A percentile compares a stretch with the other conserved stretches of the same genome.
These are phyloP conservation scores for Musa beccarii DNA, from an alignment of 176 grass and related monocot species.

Conservation along the genomic window DNA sequence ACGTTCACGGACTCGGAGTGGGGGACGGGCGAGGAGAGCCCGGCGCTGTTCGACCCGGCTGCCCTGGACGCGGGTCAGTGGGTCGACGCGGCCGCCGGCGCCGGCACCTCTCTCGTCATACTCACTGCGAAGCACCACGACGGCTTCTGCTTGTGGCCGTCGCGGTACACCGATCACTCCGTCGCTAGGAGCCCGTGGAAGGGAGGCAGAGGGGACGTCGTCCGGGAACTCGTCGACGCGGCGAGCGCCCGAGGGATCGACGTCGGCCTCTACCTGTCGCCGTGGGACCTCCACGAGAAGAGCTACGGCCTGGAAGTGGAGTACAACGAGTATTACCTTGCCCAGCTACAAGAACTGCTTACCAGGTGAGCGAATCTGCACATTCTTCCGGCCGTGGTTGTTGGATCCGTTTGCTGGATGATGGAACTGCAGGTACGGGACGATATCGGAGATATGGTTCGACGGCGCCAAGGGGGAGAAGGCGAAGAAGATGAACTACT, in stretches of 20 bases:
- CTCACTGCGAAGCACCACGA: constrained; percentile 96
- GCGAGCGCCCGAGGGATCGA: constrained; percentile 35
- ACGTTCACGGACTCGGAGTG: constrained; percentile 85
- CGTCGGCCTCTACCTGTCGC: constrained; percentile 70
- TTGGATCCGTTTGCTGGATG: no score
- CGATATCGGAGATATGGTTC: constrained; percentile 89
- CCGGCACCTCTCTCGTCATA: constrained; percentile 57
- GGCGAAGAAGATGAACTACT: constrained; percentile 77
- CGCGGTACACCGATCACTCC: constrained; percentile 61
- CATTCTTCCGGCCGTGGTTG: not conserved
- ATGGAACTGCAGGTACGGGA: constrained; percentile 41
- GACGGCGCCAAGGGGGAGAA: constrained; percentile 83
- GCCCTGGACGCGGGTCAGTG: constrained; percentile 59
- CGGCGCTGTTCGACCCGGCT: constrained; percentile 36
- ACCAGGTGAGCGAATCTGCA: constrained; percentile 38
- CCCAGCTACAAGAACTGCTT: constrained; percentile 79
- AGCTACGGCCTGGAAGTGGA: constrained; percentile 53
- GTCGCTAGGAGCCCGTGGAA: constrained; percentile 56
- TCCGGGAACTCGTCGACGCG: constrained; percentile 44
- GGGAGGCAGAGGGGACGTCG: constrained; percentile 52
- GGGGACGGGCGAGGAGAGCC: constrained; percentile 58
- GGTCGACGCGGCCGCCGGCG: constrained; percentile 48
- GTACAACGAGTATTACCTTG: constrained; percentile 90
- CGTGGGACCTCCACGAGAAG: constrained; percentile 82
- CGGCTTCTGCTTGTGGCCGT: constrained; percentile 95